These are phyloP conservation scores for Trypanosoma scelopori DNA, from an alignment of 208 protist genomes.

Conservation along the genomic window DNA sequence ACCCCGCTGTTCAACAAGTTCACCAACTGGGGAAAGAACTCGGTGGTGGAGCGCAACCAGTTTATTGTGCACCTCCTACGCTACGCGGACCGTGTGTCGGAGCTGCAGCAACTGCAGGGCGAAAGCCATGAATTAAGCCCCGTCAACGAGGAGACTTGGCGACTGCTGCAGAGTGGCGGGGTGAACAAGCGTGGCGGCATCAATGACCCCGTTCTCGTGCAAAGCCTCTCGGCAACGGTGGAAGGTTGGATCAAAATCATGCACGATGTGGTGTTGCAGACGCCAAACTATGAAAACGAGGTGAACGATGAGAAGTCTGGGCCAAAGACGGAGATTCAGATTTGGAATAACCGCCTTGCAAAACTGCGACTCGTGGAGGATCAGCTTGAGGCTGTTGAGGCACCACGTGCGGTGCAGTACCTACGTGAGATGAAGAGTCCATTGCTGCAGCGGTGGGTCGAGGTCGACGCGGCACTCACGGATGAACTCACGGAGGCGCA, in stretches of 20 bases:
- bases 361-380: slow-evolving; percentile 92
- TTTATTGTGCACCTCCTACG: slow-evolving; percentile 85
- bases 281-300: slow-evolving; percentile 90
- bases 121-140: slow-evolving; percentile 53
- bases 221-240: slow-evolving; percentile 61
- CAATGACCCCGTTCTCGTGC: slow-evolving; percentile 73
- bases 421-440: slow-evolving; percentile 83
- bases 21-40: slow-evolving; percentile 88
- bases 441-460: slow-evolving; percentile 85
- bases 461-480: slow-evolving; percentile 89
- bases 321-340: slow-evolving; percentile 93
- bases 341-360: slow-evolving; percentile 93
- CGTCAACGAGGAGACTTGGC: slow-evolving; percentile 73
- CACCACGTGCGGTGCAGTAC: slow-evolving; percentile 86
- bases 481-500: slow-evolving; percentile 97
- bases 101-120: slow-evolving; percentile 88
- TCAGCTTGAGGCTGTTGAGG: slow-evolving; percentile 78
- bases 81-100: slow-evolving; percentile 87
- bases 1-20: slow-evolving; percentile 85
- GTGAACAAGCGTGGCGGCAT: slow-evolving; percentile 75
- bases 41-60: slow-evolving; percentile 73
- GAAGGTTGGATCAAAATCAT: slow-evolving; percentile 82
- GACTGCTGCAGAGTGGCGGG: slow-evolving; percentile 71
- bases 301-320: slow-evolving; percentile 88
- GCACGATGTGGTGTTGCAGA: slow-evolving; percentile 58